A percentile compares a stretch with the other conserved stretches of the same genome.
These are phyloP conservation scores for Firmiana major DNA, from an alignment of 345 rosid genomes.

Conservation along the genomic window DNA sequence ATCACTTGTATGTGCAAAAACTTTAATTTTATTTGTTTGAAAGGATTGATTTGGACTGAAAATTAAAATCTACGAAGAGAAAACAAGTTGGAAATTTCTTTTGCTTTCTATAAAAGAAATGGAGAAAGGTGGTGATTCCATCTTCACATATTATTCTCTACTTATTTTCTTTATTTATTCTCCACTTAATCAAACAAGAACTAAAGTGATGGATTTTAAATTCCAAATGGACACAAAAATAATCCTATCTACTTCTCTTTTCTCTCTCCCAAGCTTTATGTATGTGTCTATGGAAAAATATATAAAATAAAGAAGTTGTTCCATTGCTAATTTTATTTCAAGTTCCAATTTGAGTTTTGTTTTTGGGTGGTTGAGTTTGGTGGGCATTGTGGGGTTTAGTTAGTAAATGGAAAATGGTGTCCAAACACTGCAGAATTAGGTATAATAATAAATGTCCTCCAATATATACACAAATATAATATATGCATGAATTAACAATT, in stretches of 20 bases:
- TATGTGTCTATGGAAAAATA: too few relatives aligned
- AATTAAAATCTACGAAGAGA: not conserved
- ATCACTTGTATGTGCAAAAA: too few relatives aligned
- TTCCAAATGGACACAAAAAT: not conserved
- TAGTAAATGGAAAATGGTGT: not conserved
- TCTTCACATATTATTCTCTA: not conserved
- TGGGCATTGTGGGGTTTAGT: not conserved
- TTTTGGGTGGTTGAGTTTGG: slow-evolving; percentile 22
- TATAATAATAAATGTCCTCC: not conserved
- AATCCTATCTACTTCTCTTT: not conserved
- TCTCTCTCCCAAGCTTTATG: too few relatives aligned
- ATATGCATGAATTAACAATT: too few relatives aligned
- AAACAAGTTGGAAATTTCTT: slow-evolving; percentile 1
- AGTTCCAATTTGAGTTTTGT: not conserved
- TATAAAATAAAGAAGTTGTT: too few relatives aligned
- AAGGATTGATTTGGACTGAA: slow-evolving; percentile 18
- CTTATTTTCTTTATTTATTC: slow-evolving; percentile 1
- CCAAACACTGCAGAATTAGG: slow-evolving; percentile 3
- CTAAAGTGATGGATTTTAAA: too few relatives aligned
- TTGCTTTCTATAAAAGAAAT: not conserved
- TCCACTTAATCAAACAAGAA: not conserved
- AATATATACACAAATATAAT: not conserved
- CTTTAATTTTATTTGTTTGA: not conserved
- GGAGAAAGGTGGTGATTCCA: too few relatives aligned
- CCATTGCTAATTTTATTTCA: too few relatives aligned